Percentiles rank a stretch among this genome's conserved stretches.
Conservation (phyloP, 768 basidiomycete species). For the Tricholoma sp. region DNA sequence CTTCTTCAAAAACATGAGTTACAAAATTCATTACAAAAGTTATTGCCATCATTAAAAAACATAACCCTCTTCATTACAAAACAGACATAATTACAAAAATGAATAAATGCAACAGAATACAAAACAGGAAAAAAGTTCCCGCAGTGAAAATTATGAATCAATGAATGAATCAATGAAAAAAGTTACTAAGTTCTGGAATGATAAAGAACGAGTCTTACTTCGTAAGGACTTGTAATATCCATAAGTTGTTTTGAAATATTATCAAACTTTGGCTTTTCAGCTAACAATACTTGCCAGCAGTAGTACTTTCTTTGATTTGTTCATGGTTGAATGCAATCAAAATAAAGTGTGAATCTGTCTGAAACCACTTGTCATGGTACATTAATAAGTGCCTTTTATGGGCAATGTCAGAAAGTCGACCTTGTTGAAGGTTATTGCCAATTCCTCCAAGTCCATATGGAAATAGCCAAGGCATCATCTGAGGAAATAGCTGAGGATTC, state of each 20-base stretch:
- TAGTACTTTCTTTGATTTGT: slow-evolving; percentile 2
- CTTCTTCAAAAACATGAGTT: too few species aligned
- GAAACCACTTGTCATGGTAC: background rate
- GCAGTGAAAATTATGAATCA: too few species aligned
- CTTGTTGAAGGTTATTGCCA: slow-evolving; percentile 11
- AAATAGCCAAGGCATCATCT: slow-evolving; percentile 40
- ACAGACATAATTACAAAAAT: too few species aligned
- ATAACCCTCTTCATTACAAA: too few species aligned
- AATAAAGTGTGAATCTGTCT: background rate
- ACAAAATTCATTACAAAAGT: too few species aligned
- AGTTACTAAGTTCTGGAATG: too few species aligned
- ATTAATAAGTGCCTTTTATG: background rate
- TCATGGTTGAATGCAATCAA: slow-evolving; percentile 1
- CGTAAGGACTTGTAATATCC: too few species aligned
- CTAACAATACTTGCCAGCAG: background rate
- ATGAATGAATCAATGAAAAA: too few species aligned
- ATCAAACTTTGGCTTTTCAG: background rate
- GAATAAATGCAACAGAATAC: too few species aligned
- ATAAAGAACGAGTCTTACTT: too few species aligned
- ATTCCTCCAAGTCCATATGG: slow-evolving; percentile 30
- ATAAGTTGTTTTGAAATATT: background rate
- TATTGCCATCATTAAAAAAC: too few species aligned
- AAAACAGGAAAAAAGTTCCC: too few species aligned
- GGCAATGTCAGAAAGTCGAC: background rate
- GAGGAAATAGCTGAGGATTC: slow-evolving; percentile 32